phyloP scores from a whole-genome alignment of 768 basidiomycete genomes.

The Suillus cothurnatus region DNA sequence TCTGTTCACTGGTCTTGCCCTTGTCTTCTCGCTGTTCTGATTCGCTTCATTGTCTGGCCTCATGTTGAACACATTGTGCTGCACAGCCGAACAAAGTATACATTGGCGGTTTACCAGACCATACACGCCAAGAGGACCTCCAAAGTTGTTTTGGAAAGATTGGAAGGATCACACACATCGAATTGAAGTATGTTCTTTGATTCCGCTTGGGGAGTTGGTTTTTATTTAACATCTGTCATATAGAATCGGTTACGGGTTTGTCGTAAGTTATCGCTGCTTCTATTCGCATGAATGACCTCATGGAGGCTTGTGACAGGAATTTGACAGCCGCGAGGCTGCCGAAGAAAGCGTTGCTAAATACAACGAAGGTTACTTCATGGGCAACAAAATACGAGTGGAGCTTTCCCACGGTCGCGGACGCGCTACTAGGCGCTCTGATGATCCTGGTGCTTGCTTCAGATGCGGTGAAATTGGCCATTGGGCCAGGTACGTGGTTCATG shows the following conservation, averaged over 20 bases:
- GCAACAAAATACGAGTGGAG: conserved; percentile 89
- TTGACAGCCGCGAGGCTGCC: conserved; percentile 77
- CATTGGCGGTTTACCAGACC: conserved; percentile 85
- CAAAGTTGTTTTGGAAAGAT: conserved; percentile 87
- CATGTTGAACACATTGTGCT: conserved; percentile 67
- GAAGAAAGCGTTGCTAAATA: conserved; percentile 89
- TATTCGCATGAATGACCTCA: conserved; percentile 11
- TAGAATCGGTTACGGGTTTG: conserved; percentile 88
- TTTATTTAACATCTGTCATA: conserved; percentile 15
- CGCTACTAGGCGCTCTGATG: conserved; percentile 79
- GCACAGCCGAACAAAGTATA: conserved; percentile 93
- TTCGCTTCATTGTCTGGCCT: conserved; percentile 51
- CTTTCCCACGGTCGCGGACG: conserved; percentile 83
- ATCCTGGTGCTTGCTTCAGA: conserved; percentile 86
- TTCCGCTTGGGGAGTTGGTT: conserved; percentile 12
- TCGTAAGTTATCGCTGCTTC: conserved; percentile 52
- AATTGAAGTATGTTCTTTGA: conserved; percentile 72
- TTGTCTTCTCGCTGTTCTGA: conserved; percentile 48
- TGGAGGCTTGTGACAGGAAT: conserved; percentile 57
- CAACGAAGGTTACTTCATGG: conserved; percentile 89
- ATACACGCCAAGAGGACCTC: conserved; percentile 83
- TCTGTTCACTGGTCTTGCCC: conserved; percentile 39
- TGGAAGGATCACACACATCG: conserved; percentile 72
- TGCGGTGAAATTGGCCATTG: conserved; percentile 87
- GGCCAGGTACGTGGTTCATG: conserved; percentile 63